These are phyloP conservation scores for Rossbeevera mucosa DNA, from an alignment of 768 basidiomycete genomes.

Conservation along the genomic window DNA sequence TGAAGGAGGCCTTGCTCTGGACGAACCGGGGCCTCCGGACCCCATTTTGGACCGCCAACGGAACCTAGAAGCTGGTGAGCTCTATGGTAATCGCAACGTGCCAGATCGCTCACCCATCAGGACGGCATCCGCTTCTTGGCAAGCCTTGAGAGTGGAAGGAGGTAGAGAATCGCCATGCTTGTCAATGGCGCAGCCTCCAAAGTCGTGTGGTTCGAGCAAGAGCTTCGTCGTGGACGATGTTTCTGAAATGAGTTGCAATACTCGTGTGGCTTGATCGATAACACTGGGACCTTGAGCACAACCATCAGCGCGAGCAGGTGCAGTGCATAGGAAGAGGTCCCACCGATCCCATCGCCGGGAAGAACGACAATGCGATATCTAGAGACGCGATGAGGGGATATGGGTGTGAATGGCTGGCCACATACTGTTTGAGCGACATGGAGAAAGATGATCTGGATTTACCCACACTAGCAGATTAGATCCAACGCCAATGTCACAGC, in stretches of 20 bases:
- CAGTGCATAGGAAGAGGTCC: slow-evolving; percentile 9
- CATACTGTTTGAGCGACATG: slow-evolving; percentile 48
- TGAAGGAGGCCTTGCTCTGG: slow-evolving; percentile 88
- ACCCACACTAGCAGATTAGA: slow-evolving; percentile 7
- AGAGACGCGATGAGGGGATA: slow-evolving; percentile 1
- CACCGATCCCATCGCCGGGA: slow-evolving; percentile 97
- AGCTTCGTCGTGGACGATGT: slow-evolving; percentile 63
- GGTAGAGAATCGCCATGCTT: slow-evolving; percentile 81
- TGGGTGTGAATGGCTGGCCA: slow-evolving; percentile 10
- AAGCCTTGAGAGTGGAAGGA: slow-evolving; percentile 78
- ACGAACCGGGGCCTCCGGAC: slow-evolving; percentile 78
- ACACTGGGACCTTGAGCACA: slow-evolving; percentile 77
- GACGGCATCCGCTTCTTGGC: slow-evolving; percentile 91
- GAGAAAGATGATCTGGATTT: too few relatives aligned
- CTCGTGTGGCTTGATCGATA: slow-evolving; percentile 74
- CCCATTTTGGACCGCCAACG: slow-evolving; percentile 99
- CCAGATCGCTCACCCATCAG: slow-evolving; percentile 69
- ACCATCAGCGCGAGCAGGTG: neutral
- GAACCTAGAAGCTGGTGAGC: slow-evolving; percentile 55
- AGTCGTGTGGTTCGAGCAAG: slow-evolving; percentile 67
- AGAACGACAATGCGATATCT: slow-evolving; percentile 89
- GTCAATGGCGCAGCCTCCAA: slow-evolving; percentile 94
- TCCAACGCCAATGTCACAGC: slow-evolving; percentile 33
- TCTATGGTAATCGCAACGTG: neutral
- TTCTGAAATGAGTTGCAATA: slow-evolving; percentile 68